Evolutionary conservation across 2,329 filamentous ascomycete genomes (phyloP), one percentile per base, ranked within the genome.

Genomic region (Dryadomyces quercus-mongolicae): DNA sequence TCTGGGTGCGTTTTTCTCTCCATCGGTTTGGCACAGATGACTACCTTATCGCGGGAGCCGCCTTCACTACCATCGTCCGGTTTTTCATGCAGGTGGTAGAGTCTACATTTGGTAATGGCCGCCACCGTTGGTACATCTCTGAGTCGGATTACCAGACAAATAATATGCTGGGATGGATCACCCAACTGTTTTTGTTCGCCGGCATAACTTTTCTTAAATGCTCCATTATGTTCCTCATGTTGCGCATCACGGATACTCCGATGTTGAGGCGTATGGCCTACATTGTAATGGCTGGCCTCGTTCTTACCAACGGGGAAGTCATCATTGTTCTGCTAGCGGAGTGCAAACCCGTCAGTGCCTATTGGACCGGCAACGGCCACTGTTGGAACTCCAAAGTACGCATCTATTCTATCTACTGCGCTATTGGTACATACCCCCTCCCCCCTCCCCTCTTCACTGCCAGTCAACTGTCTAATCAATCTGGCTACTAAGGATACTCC

Each of bases 181-280:
- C 66, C 3, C 70, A 72, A 60, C 62, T 72, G 15, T 60, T 71
- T 20, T 64, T 73, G 2, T 74, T 72, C 55, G 60, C 63, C 12
- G 66, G 64, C 44, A 66, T 72, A 38, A 69, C 66, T 43, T 54
- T 72, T 1, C 62, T 73, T 48, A 73, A 73, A 55, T 62, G 68
- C 31, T 72, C 69, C 3, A 72, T 73, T 51, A 65, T 70, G 58
- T 56, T 73, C 13, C 60, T 74, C 9, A 59, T 73, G 1, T 59
- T 73, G 4, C 66, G 70, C 15, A 71, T 73, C 60, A 71, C 71
- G 56, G 62, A 68, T 46, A 66, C 66, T 2, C 63, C 49, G 50
- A 49, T 51, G 43, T 58, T 71, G 13, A 64, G 59, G 51, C 64
- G 59, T 9, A 60, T 64, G 6, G 58, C 71, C 1, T 70, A 62